Conservation (phyloP, 2,329 filamentous ascomycete species). For the Aspergillus sp. region DNA sequence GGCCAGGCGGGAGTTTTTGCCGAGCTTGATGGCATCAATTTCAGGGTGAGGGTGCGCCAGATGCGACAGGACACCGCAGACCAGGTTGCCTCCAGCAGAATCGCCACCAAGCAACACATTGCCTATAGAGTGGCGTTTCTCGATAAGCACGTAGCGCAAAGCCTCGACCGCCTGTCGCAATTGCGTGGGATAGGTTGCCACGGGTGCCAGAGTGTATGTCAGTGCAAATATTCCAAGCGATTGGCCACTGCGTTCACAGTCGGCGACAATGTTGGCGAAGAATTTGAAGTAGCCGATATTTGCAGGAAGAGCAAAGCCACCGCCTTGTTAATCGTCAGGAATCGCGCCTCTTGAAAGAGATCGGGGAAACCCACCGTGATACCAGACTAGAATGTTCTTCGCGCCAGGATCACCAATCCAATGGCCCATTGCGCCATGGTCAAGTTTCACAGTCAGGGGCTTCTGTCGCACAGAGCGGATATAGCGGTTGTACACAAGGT, state of each 20-base stretch:
- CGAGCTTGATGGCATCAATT: slow-evolving; percentile 44
- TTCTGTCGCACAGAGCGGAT: slow-evolving; percentile 23
- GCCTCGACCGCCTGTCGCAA: slow-evolving; percentile 43
- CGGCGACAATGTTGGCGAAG: slow-evolving; percentile 45
- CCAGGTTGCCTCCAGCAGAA: slow-evolving; percentile 46
- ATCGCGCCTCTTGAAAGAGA: not conserved
- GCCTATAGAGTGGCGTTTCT: slow-evolving; percentile 32
- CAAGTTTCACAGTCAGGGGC: slow-evolving; percentile 30
- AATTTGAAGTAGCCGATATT: slow-evolving; percentile 51
- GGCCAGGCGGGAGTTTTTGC: slow-evolving; percentile 42
- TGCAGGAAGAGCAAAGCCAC: slow-evolving; percentile 56
- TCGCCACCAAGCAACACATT: slow-evolving; percentile 46
- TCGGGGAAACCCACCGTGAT: slow-evolving; percentile 29
- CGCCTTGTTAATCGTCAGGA: slow-evolving; percentile 39
- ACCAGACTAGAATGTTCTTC: slow-evolving; percentile 42
- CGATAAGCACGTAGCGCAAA: slow-evolving; percentile 39
- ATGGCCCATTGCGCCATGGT: slow-evolving; percentile 36
- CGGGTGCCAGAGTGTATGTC: slow-evolving; percentile 58
- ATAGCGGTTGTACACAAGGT: slow-evolving; percentile 31
- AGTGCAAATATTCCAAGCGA: slow-evolving; percentile 53
- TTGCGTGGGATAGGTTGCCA: slow-evolving; percentile 45
- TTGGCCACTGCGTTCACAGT: slow-evolving; percentile 41
- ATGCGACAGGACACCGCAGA: slow-evolving; percentile 40
- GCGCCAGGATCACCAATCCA: slow-evolving; percentile 40
- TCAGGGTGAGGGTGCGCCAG: slow-evolving; percentile 56